Evolutionary conservation across 1,284 basidiomycete genomes (phyloP).

Genomic region (Cutaneotrichosporon arboriforme): DNA sequence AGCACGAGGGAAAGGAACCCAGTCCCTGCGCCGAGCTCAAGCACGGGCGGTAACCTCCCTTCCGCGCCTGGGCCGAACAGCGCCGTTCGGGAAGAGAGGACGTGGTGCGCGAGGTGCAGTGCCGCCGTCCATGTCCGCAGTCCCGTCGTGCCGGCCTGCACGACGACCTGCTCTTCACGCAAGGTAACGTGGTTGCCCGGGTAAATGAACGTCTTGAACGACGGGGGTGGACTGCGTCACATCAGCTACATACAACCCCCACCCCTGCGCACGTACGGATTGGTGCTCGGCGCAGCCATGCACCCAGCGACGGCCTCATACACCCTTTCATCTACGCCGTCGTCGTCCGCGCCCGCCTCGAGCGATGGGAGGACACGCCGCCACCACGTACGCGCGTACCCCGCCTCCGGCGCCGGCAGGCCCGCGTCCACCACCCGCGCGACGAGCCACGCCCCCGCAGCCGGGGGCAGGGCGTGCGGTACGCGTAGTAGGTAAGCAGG

Average conservation of each 20-base stretch:
- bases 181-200: conserved; percentile 30
- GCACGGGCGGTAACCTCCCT: conserved; percentile 9
- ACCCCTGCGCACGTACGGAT: too few species aligned
- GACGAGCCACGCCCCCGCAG: conserved; percentile 24
- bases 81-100: conserved; percentile 21
- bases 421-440: conserved; percentile 11
- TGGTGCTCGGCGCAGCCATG: conserved; percentile 24
- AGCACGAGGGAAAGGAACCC: conserved; percentile 45
- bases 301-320: conserved; percentile 35
- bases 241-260: too few species aligned
- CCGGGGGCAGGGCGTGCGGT: conserved; percentile 16
- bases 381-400: conserved; percentile 35
- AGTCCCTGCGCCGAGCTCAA: conserved; percentile 48
- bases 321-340: conserved; percentile 36
- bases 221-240: conserved; percentile 30
- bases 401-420: conserved; percentile 23
- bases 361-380: conserved; percentile 25
- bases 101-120: conserved; percentile 37
- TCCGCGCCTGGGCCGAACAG: conserved; percentile 8
- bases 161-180: conserved; percentile 47
- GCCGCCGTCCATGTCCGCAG: conserved; percentile 42
- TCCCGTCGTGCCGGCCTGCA: conserved; percentile 48
- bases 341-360: conserved; percentile 26
- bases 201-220: conserved; percentile 48
- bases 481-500: conserved; percentile 35